Conservation (phyloP, 306 rosid genomes). For the Notholithocarpus densiflorus region DNA sequence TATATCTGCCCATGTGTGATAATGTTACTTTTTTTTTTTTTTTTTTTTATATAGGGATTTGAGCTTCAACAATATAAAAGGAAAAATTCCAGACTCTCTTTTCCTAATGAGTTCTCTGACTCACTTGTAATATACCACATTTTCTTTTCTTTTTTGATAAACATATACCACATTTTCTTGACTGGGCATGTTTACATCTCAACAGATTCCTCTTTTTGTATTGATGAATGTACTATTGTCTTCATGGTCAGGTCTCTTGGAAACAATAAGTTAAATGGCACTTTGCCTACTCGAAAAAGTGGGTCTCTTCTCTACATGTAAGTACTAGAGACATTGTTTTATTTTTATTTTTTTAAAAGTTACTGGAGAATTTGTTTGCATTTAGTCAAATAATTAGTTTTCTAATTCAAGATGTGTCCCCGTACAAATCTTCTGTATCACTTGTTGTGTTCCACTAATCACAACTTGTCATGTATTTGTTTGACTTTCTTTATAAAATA, state of each 20-base stretch:
- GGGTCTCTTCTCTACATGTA: conserved; percentile 49
- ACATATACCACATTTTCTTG: conserved; percentile 16
- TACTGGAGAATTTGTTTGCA: too few species aligned
- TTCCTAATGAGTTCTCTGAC: conserved; percentile 53
- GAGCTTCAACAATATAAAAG: conserved; percentile 77
- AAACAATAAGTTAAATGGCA: conserved; percentile 58
- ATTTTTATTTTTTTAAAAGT: too few species aligned
- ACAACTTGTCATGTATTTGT: accelerated
- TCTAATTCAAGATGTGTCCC: accelerated
- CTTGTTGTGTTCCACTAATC: accelerated
- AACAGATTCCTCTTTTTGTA: background rate
- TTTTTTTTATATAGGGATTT: conserved; percentile 56
- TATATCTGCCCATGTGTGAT: background rate
- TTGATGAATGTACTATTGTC: conserved; percentile 6
- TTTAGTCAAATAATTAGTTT: too few species aligned
- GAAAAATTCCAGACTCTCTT: conserved; percentile 54
- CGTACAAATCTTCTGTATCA: accelerated
- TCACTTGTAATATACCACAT: conserved; percentile 46
- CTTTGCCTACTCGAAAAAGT: conserved; percentile 47
- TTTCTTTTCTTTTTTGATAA: too few species aligned
- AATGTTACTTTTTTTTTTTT: conserved; percentile 13
- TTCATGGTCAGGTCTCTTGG: conserved; percentile 63
- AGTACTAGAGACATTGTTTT: conserved; percentile 18
- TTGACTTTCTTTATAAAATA: too few species aligned
- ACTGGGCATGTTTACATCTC: background rate